Percentiles rank a stretch among this genome's conserved stretches.
Evolutionary conservation across 2,329 filamentous ascomycete genomes (phyloP).

Genomic region (Gaeumannomyces sp.): DNA sequence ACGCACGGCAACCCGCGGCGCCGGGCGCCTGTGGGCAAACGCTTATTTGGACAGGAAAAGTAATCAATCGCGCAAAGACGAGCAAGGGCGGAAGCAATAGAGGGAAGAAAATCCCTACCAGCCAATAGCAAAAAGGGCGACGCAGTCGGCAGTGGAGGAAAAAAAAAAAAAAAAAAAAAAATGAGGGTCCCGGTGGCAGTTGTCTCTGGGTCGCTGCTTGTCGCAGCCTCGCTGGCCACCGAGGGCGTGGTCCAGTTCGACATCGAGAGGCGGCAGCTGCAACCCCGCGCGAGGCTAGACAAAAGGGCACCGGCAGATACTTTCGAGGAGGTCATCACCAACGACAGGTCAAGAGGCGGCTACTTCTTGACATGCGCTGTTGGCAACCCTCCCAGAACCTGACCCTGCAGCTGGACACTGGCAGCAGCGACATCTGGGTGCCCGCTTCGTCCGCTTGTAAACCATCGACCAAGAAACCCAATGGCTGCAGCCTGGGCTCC

Average conservation of each 20-base stretch:
- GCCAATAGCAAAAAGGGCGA: neutral
- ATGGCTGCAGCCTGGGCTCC: slow-evolving; percentile 20
- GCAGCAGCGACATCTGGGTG: slow-evolving; percentile 61
- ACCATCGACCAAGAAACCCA: slow-evolving; percentile 7
- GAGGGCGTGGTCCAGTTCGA: slow-evolving; percentile 40
- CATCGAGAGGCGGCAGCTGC: slow-evolving; percentile 32
- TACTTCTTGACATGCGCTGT: slow-evolving; percentile 53
- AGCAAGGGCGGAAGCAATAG: neutral
- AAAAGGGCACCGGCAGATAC: slow-evolving; percentile 29
- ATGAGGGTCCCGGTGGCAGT: neutral
- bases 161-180: neutral
- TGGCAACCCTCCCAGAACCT: slow-evolving; percentile 52
- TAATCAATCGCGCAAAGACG: neutral
- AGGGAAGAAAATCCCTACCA: neutral
- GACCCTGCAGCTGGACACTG: slow-evolving; percentile 56
- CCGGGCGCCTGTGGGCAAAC: neutral
- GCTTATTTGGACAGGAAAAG: neutral
- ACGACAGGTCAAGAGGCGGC: slow-evolving; percentile 37
- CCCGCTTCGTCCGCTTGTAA: slow-evolving; percentile 36
- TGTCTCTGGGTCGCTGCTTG: slow-evolving; percentile 16
- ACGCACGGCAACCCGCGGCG: neutral
- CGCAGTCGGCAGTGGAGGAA: too few relatives aligned
- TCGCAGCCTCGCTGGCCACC: slow-evolving; percentile 16
- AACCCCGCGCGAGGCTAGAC: slow-evolving; percentile 21
- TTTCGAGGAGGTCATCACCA: slow-evolving; percentile 37